A percentile compares a stretch with the other conserved stretches of the same genome.
Evolutionary conservation across 164 flowering plant genomes (phyloP).

Genomic region (Berberis vulgaris): DNA sequence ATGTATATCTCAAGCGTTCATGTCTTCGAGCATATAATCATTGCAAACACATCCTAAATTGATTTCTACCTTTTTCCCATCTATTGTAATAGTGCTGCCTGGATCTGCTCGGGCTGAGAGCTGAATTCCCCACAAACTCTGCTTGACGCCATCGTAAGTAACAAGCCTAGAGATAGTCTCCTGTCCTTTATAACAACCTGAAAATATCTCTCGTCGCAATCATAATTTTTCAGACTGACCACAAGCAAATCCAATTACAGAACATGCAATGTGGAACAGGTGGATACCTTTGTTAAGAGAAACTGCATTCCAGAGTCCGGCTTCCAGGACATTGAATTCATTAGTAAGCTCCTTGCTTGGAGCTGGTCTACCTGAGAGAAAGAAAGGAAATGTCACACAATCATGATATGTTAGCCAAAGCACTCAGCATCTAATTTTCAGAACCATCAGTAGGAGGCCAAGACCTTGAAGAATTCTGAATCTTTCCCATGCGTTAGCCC

Average conservation of each 20-base stretch:
- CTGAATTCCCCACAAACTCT: conserved; percentile 57
- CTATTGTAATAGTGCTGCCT: conserved; percentile 51
- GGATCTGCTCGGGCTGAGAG: conserved; percentile 61
- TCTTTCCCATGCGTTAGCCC: too few species aligned
- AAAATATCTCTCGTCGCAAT: not conserved
- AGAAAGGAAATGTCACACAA: not conserved
- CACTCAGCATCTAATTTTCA: not conserved
- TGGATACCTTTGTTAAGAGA: conserved; percentile 53
- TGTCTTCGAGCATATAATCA: too few species aligned
- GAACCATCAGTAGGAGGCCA: not conserved
- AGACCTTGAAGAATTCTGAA: too few species aligned
- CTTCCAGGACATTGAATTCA: conserved; percentile 84
- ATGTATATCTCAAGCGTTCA: too few species aligned
- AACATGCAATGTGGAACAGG: not conserved
- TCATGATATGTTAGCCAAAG: not conserved
- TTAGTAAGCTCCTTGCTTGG: conserved; percentile 77
- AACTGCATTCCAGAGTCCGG: conserved; percentile 77
- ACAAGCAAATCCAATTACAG: not conserved
- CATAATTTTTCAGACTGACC: not conserved
- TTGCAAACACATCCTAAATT: too few species aligned
- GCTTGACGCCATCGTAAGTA: conserved; percentile 85
- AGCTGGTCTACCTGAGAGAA: conserved; percentile 66
- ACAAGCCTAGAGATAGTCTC: conserved; percentile 80
- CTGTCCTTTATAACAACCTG: conserved; percentile 93
- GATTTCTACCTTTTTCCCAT: conserved; percentile 57